These are phyloP conservation scores for Paraphaeosphaeria sporulosa DNA, from an alignment of 2,329 filamentous ascomycete species.

Conservation along the genomic window DNA sequence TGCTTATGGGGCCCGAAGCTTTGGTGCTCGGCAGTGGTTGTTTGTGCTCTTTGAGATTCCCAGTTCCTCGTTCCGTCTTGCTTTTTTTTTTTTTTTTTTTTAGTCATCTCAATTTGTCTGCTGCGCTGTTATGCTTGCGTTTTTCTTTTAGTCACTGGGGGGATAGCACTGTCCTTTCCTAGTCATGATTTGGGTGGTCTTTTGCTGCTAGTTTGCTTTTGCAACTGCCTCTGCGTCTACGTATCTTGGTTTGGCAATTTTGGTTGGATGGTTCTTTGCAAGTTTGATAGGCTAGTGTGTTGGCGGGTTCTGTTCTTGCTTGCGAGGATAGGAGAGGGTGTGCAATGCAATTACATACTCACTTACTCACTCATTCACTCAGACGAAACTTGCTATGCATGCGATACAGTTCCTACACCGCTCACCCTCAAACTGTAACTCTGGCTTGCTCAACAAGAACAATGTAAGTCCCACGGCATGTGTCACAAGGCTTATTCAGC, in stretches of 20 bases:
- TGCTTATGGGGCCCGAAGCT: conserved; percentile 2
- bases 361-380: too few species aligned
- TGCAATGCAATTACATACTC: background rate
- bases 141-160: too few species aligned
- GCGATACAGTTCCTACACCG: background rate
- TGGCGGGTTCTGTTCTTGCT: background rate
- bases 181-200: conserved; percentile 8
- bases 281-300: background rate
- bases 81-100: background rate
- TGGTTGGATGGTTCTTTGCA: background rate
- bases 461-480: background rate
- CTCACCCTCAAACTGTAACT: background rate
- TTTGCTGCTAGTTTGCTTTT: conserved; percentile 7
- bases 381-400: too few species aligned
- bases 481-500: background rate
- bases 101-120: conserved; percentile 1
- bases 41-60: conserved; percentile 15
- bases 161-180: conserved; percentile 8
- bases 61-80: conserved; percentile 5
- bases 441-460: too few species aligned
- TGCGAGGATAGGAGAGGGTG: background rate
- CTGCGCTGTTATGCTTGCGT: background rate
- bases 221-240: background rate
- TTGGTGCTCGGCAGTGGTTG: conserved; percentile 9
- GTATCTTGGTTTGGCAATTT: background rate